These are phyloP conservation scores for Nigrograna mackinnonii DNA, from an alignment of 2,329 filamentous ascomycete genomes.

Conservation along the genomic window DNA sequence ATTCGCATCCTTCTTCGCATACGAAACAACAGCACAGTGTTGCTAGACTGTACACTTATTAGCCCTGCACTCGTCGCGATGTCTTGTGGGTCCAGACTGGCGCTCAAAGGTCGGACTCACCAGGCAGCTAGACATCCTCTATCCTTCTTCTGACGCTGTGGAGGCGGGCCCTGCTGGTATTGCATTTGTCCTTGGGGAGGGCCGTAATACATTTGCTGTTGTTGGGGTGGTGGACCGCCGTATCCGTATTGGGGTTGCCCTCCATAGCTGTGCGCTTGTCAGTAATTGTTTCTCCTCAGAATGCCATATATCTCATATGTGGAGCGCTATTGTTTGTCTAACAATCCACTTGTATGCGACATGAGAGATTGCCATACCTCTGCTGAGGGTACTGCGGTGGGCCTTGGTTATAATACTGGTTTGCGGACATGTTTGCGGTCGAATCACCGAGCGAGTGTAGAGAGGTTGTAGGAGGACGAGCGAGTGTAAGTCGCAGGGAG, in stretches of 20 bases:
- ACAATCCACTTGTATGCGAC: too few relatives aligned
- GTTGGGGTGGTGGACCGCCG: slow-evolving; percentile 28
- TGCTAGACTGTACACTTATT: slow-evolving; percentile 24
- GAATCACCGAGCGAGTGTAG: not conserved
- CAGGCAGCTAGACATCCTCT: slow-evolving; percentile 35
- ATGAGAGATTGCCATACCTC: slow-evolving; percentile 20
- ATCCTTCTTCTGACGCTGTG: slow-evolving; percentile 51
- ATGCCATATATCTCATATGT: too few relatives aligned
- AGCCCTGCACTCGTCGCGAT: slow-evolving; percentile 5
- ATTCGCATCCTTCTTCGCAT: slow-evolving; percentile 67
- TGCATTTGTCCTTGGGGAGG: slow-evolving; percentile 44
- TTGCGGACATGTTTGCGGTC: slow-evolving; percentile 35
- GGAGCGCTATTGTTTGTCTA: too few relatives aligned
- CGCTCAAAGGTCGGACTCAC: slow-evolving; percentile 47
- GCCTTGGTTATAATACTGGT: slow-evolving; percentile 40
- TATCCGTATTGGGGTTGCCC: slow-evolving; percentile 16
- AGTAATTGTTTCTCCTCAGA: slow-evolving; percentile 30
- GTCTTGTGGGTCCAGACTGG: slow-evolving; percentile 19
- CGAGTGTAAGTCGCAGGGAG: too few relatives aligned
- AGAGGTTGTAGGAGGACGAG: slow-evolving; percentile 1
- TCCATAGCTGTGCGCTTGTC: slow-evolving; percentile 13
- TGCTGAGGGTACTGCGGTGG: slow-evolving; percentile 41
- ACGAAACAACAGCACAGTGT: slow-evolving; percentile 67
- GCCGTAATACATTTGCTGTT: slow-evolving; percentile 29
- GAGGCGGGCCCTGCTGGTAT: slow-evolving; percentile 55